A percentile compares a stretch with the other conserved stretches of the same genome.
Evolutionary conservation across 2,329 filamentous ascomycete genomes (phyloP).

Genomic region (Sarocladium kiliense): DNA sequence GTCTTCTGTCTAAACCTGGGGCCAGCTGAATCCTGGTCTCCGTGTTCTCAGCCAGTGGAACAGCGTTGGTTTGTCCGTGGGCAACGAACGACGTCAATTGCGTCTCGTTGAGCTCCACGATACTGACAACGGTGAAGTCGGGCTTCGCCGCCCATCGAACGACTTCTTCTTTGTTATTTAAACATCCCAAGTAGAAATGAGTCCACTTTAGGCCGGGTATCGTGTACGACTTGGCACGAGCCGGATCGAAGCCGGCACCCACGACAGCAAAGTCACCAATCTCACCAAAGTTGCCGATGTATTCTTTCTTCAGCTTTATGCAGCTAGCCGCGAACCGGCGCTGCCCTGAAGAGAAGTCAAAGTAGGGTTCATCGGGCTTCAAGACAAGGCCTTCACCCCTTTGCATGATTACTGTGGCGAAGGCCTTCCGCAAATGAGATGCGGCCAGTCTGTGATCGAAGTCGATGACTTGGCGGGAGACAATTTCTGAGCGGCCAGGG

Average conservation of each 20-base stretch:
- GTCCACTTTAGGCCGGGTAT: constrained; percentile 64
- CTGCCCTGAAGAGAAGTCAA: constrained; percentile 42
- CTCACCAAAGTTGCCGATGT: constrained; percentile 71
- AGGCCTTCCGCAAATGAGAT: constrained; percentile 53
- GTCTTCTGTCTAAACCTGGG: constrained; percentile 34
- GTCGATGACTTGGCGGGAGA: constrained; percentile 62
- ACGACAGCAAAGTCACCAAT: constrained; percentile 78
- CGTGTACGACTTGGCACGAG: constrained; percentile 51
- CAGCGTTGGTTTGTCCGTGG: constrained; percentile 39
- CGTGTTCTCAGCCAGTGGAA: constrained; percentile 31
- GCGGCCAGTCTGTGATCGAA: constrained; percentile 51
- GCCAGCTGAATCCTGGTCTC: constrained; percentile 42
- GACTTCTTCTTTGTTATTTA: constrained; percentile 61
- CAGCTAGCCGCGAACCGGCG: constrained; percentile 43
- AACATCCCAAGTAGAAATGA: constrained; percentile 73
- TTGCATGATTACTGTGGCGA: constrained; percentile 60
- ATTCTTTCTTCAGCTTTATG: constrained; percentile 88
- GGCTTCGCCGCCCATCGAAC: constrained; percentile 46
- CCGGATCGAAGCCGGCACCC: constrained; percentile 66
- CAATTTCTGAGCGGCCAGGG: constrained; percentile 59
- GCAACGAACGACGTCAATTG: constrained; percentile 46
- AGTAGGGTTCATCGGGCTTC: constrained; percentile 77
- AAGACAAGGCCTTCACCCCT: constrained; percentile 75
- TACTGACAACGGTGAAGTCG: constrained; percentile 61
- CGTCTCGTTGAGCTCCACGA: constrained; percentile 49